Percentiles rank a stretch among this genome's conserved stretches.
phyloP scores from a whole-genome alignment of 1,284 basidiomycete genomes.

The Polyporus tsugae region DNA sequence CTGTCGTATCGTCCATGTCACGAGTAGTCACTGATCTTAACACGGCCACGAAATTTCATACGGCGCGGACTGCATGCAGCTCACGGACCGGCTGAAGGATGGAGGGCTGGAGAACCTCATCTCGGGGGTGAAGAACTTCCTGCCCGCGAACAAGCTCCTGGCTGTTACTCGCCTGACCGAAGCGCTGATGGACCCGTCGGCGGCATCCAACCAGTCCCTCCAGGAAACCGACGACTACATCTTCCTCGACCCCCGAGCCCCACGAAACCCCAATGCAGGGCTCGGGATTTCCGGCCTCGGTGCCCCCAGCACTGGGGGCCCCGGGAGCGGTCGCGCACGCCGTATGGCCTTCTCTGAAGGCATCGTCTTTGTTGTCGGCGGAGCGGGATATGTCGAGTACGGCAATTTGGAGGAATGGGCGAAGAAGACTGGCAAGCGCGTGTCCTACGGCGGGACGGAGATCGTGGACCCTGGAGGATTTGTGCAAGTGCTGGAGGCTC shows the following conservation, averaged over 20 bases:
- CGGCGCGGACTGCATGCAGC: constrained; percentile 49
- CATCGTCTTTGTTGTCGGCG: constrained; percentile 95
- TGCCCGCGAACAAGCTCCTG: constrained; percentile 94
- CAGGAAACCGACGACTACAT: constrained; percentile 98
- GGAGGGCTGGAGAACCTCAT: constrained; percentile 95
- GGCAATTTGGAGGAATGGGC: constrained; percentile 96
- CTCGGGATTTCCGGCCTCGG: constrained; percentile 59
- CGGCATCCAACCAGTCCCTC: constrained; percentile 91
- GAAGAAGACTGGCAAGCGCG: constrained; percentile 77
- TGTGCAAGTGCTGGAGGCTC: constrained; percentile 68
- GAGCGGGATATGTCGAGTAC: constrained; percentile 97
- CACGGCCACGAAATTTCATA: background rate
- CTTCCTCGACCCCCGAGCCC: constrained; percentile 90
- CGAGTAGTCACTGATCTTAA: background rate
- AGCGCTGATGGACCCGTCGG: constrained; percentile 95
- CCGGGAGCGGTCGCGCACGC: constrained; percentile 57
- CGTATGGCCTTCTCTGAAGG: constrained; percentile 91
- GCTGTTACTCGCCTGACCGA: constrained; percentile 94
- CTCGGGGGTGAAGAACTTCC: constrained; percentile 97
- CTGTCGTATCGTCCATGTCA: background rate
- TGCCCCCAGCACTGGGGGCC: constrained; percentile 46
- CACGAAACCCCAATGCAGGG: constrained; percentile 62
- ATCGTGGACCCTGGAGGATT: constrained; percentile 92
- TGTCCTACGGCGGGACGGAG: constrained; percentile 97
- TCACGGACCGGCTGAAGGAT: constrained; percentile 94